A percentile compares a stretch with the other conserved stretches of the same genome.
Evolutionary conservation across 192 early-diverging fungal species (phyloP).

Genomic region (Mortierella alpina): DNA sequence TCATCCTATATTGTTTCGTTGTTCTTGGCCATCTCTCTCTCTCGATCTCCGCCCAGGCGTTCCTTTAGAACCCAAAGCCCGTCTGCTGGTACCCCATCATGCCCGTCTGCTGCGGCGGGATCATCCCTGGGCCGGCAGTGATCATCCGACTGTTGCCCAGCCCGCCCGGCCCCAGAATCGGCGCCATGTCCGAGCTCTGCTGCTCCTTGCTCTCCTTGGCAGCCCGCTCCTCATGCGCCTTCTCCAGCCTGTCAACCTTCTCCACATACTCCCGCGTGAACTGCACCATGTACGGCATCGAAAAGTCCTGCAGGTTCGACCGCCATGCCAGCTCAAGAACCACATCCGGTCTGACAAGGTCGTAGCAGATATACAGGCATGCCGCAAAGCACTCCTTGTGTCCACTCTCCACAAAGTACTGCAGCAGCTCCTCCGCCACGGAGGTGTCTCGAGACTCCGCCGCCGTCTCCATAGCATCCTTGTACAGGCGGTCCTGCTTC

Average conservation of each 20-base stretch:
- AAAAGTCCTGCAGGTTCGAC: constrained; percentile 88
- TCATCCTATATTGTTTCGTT: not conserved
- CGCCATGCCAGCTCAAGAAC: constrained; percentile 96
- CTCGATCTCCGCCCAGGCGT: not conserved
- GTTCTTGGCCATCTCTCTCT: not conserved
- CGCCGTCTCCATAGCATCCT: constrained; percentile 99
- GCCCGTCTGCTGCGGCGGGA: constrained; percentile 30
- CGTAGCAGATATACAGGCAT: constrained; percentile 94
- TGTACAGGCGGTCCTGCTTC: constrained; percentile 97
- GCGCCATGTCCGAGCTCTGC: constrained; percentile 8
- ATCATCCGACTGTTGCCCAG: constrained; percentile 45
- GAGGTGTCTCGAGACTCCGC: constrained; percentile 89
- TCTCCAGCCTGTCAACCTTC: constrained; percentile 72
- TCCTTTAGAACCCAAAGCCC: constrained; percentile 15
- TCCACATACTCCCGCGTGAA: constrained; percentile 84
- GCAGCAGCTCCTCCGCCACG: constrained; percentile 93
- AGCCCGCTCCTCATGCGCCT: constrained; percentile 40
- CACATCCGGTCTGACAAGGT: constrained; percentile 92
- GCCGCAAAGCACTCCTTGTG: constrained; percentile 96
- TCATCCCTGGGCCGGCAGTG: constrained; percentile 27
- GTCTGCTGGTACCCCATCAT: constrained; percentile 18
- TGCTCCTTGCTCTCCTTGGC: constrained; percentile 44
- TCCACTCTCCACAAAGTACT: constrained; percentile 93
- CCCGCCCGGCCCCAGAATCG: constrained; percentile 40
- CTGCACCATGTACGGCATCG: constrained; percentile 98